Base-by-base conservation (phyloP, 768 basidiomycete genomes). In the Leccinum sublutescens region DNA sequence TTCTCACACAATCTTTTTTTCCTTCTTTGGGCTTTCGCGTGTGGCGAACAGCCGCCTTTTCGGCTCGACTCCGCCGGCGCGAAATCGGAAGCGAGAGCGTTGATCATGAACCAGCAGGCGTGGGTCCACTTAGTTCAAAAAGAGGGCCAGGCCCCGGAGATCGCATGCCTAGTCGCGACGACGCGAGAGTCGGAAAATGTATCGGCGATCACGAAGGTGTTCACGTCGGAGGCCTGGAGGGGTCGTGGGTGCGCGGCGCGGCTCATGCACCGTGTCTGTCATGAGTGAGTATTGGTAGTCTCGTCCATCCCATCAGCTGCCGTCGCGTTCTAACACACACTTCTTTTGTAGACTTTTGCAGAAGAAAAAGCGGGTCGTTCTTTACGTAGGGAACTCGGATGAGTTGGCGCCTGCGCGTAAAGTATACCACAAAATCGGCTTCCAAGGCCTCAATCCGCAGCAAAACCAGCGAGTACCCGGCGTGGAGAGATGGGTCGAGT, bases 141-240 rank as follows among this genome's bases (percentile, higher is more conserved):
- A 45, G 59, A 0, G 0, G 71, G 62, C 2, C 64, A 48, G 52
- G 49, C 54, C 0, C 57, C 72, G 5, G 77, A 79, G 27, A 79
- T 90, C 17, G 86, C 88, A 0, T 89, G 80, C 12, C 82, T 91
- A 33, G 85, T 85, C 3, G 88, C 88, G 2, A 82, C 81, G n/a
- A 89, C 88, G 1, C 75, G 89, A 9, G 82, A 84, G 61, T 84
- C 78, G 27, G 76, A 78, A 1, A 75, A 65, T 5, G 79, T 87
- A 23, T 82, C 83, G 3, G 82, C 86, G 0, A 84, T 93, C 49
- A 87, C 86, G 50, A 92, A 92, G 70, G 89, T 91, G 0, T 87
- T 77, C 66, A 91, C 90, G 0, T 73, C 79, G 48, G 77, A 80
- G 0, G 40, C 64, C 1, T 86, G 82, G 79, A 75, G 86, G 33